These are phyloP conservation scores for Rubia yunnanensis DNA, from an alignment of 257 asterid genomes.

Conservation along the genomic window DNA sequence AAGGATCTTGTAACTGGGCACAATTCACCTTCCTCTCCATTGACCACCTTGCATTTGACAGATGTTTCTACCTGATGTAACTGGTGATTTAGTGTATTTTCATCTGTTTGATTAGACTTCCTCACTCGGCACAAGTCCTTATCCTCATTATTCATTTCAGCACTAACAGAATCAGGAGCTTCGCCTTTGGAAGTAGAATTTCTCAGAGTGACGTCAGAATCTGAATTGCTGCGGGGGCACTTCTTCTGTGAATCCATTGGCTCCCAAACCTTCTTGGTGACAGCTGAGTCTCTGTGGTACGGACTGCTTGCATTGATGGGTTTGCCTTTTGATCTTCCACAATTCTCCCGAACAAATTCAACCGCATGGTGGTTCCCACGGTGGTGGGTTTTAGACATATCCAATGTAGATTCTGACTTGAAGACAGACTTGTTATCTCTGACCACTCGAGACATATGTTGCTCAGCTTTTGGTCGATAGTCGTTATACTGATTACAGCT, in stretches of 20 bases:
- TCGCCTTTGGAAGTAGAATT: slow-evolving; percentile 40
- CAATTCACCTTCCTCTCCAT: slow-evolving; percentile 33
- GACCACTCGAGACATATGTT: slow-evolving; percentile 30
- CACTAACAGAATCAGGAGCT: slow-evolving; percentile 41
- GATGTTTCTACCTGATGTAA: slow-evolving; percentile 27
- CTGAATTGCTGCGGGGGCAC: slow-evolving; percentile 56
- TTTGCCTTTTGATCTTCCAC: slow-evolving; percentile 57
- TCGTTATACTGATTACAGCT: slow-evolving; percentile 59
- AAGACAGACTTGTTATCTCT: slow-evolving; percentile 37
- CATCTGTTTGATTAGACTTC: slow-evolving; percentile 18
- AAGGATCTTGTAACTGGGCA: slow-evolving; percentile 21
- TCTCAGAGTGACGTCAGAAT: slow-evolving; percentile 58
- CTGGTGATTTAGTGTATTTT: slow-evolving; percentile 18
- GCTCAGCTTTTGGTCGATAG: slow-evolving; percentile 49
- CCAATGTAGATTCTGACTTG: slow-evolving; percentile 43
- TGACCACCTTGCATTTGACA: slow-evolving; percentile 30
- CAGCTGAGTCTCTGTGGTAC: slow-evolving; percentile 25
- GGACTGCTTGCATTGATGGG: slow-evolving; percentile 26
- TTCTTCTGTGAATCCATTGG: slow-evolving; percentile 81
- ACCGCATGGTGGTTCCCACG: slow-evolving; percentile 42
- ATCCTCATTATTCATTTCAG: slow-evolving; percentile 28
- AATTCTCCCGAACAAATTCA: slow-evolving; percentile 40
- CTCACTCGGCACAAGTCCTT: slow-evolving; percentile 20
- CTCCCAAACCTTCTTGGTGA: slow-evolving; percentile 86
- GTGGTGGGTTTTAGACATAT: slow-evolving; percentile 55